These are phyloP conservation scores for Auricularia sp. DNA, from an alignment of 768 basidiomycete species.

Conservation along the genomic window DNA sequence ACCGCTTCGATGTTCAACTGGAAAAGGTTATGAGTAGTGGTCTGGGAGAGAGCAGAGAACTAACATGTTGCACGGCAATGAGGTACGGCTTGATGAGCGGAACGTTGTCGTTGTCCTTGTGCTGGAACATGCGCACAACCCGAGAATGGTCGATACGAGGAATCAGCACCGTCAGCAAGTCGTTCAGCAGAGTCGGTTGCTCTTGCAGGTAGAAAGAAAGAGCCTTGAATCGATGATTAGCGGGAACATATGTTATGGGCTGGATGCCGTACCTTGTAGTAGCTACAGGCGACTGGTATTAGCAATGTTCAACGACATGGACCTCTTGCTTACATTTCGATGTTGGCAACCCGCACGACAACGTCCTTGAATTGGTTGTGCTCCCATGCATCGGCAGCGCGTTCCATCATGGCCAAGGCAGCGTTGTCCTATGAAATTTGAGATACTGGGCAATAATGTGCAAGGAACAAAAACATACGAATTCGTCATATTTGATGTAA, in stretches of 20 bases:
- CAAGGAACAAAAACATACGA: conserved; percentile 32
- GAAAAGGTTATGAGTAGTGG: not conserved
- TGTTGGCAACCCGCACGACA: conserved; percentile 89
- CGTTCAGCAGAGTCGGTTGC: conserved; percentile 87
- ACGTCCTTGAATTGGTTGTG: conserved; percentile 99
- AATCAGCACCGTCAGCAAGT: conserved; percentile 84
- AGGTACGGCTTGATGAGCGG: conserved; percentile 94
- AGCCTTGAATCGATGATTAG: conserved; percentile 24
- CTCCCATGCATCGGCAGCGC: conserved; percentile 97
- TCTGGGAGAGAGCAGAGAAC: conserved; percentile 6
- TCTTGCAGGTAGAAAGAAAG: conserved; percentile 90
- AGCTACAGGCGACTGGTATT: conserved; percentile 34
- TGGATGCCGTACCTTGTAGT: conserved; percentile 52
- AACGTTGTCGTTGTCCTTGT: conserved; percentile 81
- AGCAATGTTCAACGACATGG: not conserved
- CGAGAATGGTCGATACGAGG: conserved; percentile 91
- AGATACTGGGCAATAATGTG: too few species aligned
- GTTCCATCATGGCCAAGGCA: conserved; percentile 96
- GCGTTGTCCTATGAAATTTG: conserved; percentile 67
- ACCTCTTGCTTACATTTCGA: conserved; percentile 67
- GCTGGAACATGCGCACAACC: conserved; percentile 84
- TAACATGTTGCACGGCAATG: conserved; percentile 87
- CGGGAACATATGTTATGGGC: conserved; percentile 3
- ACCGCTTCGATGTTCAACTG: conserved; percentile 93
- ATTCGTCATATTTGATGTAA: conserved; percentile 98